Conservation (phyloP, 1,139 yeast genomes). For the Taiozyma sp. region DNA sequence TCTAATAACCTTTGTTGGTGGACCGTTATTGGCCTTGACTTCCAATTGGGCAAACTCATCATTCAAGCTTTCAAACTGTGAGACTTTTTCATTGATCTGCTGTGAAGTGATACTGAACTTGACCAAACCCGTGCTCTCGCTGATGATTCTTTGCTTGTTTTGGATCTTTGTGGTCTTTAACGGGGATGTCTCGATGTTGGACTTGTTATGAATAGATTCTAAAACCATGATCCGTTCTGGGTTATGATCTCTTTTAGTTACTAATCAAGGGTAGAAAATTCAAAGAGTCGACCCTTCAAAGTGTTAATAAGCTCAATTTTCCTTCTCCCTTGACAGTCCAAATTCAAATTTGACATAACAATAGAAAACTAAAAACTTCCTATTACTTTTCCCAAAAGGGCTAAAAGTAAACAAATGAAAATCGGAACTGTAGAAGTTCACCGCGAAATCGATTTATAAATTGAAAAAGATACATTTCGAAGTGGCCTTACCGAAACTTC, state of each 20-base stretch:
- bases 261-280: no score
- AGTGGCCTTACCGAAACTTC: not conserved
- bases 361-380: no score
- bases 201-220: constrained; percentile 7
- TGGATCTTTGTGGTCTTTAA: constrained; percentile 5
- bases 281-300: not conserved
- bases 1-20: constrained; percentile 2
- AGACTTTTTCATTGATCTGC: constrained; percentile 9
- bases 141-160: constrained; percentile 25
- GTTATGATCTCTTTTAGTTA: no score
- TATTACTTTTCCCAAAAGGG: constrained; percentile 5
- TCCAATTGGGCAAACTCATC: constrained; percentile 15
- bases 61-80: constrained; percentile 14
- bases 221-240: constrained; percentile 1
- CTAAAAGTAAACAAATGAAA: constrained; percentile 7
- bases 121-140: constrained; percentile 29
- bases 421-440: no score
- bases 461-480: no score
- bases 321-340: not conserved
- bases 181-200: not conserved
- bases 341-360: not conserved
- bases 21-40: not conserved
- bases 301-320: not conserved
- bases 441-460: not conserved
- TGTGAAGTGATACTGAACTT: constrained; percentile 21